These are phyloP conservation scores for Austroboletus niveus DNA, from an alignment of 1,284 basidiomycete species.

Conservation along the genomic window DNA sequence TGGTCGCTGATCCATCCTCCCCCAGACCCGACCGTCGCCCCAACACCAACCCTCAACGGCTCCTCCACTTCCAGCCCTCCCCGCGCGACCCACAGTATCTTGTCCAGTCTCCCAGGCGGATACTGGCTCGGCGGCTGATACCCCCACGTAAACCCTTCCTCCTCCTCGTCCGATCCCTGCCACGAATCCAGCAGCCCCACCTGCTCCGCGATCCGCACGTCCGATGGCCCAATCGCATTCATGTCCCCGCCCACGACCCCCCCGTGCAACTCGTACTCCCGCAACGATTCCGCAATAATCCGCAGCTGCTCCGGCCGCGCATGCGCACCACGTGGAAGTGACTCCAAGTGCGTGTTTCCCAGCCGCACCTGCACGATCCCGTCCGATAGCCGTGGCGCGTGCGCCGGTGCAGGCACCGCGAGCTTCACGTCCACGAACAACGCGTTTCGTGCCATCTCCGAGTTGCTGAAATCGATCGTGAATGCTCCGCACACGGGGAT, in stretches of 20 bases:
- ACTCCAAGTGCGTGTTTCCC: slow-evolving; percentile 71
- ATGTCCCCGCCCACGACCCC: slow-evolving; percentile 69
- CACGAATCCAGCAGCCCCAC: slow-evolving; percentile 58
- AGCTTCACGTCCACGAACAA: slow-evolving; percentile 57
- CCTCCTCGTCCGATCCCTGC: slow-evolving; percentile 38
- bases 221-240: slow-evolving; percentile 56
- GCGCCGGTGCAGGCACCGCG: slow-evolving; percentile 30
- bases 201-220: slow-evolving; percentile 40
- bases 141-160: slow-evolving; percentile 62
- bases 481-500: slow-evolving; percentile 45
- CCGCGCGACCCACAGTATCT: slow-evolving; percentile 53
- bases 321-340: slow-evolving; percentile 42
- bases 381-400: slow-evolving; percentile 29
- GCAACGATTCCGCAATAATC: slow-evolving; percentile 48
- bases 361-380: slow-evolving; percentile 50
- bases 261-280: slow-evolving; percentile 44
- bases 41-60: slow-evolving; percentile 54
- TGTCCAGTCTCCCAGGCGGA: slow-evolving; percentile 58
- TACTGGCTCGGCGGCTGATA: slow-evolving; percentile 47
- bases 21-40: slow-evolving; percentile 38
- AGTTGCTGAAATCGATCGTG: slow-evolving; percentile 50
- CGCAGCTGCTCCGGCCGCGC: slow-evolving; percentile 52
- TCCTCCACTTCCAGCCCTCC: slow-evolving; percentile 48
- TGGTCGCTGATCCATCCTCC: slow-evolving; percentile 64
- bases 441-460: slow-evolving; percentile 50